Percentiles rank a stretch among this genome's conserved stretches.
Conservation (phyloP, 2,329 filamentous ascomycete species). For the Colletotrichum sp. region DNA sequence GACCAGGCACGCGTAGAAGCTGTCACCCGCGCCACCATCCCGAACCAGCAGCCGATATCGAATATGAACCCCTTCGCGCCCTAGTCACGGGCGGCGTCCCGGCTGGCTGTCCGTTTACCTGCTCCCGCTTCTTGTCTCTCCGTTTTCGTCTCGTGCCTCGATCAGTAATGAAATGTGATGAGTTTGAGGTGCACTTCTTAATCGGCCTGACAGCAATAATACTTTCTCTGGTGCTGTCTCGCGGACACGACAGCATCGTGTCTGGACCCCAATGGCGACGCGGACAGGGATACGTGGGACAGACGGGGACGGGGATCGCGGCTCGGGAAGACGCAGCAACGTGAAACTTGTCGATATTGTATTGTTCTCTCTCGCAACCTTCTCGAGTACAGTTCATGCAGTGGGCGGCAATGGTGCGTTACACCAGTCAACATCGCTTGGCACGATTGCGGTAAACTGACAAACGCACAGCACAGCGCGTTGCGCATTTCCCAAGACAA, state of each 20-base stretch:
- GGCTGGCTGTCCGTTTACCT: neutral
- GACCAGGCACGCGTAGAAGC: neutral
- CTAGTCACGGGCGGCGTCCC: neutral
- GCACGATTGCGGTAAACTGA: neutral
- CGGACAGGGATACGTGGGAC: neutral
- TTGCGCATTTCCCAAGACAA: neutral
- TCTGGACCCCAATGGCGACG: neutral
- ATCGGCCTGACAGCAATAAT: neutral
- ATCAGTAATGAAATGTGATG: neutral
- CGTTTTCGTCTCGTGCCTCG: neutral
- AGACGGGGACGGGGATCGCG: neutral
- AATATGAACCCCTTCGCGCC: constrained; percentile 2
- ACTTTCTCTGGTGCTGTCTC: neutral
- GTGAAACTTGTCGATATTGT: neutral
- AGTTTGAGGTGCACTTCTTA: neutral
- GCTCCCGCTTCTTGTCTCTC: neutral
- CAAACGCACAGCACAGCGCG: neutral
- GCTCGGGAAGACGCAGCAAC: neutral
- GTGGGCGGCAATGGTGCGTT: neutral
- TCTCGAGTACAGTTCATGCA: neutral
- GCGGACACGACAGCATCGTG: neutral
- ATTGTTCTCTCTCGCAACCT: neutral
- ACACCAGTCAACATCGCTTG: neutral
- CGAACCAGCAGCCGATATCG: neutral
- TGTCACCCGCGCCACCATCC: neutral